These are phyloP conservation scores for Boletus edulis DNA, from an alignment of 768 basidiomycete species.

Conservation along the genomic window DNA sequence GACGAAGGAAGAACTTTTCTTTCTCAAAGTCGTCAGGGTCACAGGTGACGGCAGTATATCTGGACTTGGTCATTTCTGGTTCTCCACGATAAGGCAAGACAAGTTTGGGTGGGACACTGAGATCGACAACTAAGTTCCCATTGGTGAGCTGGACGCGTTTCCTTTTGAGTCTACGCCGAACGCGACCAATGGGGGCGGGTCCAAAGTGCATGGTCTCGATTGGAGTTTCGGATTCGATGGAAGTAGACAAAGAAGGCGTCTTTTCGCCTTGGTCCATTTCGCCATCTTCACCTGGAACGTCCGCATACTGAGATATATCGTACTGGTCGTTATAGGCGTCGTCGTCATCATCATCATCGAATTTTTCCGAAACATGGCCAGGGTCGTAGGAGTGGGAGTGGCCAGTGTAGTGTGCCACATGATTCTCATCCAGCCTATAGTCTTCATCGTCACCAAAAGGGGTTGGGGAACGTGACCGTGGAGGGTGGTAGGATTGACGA, in stretches of 20 bases:
- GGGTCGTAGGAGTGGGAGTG: constrained; percentile 23
- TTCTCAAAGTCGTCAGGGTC: constrained; percentile 91
- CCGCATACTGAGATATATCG: constrained; percentile 33
- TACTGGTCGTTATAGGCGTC: constrained; percentile 21
- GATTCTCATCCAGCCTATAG: constrained; percentile 56
- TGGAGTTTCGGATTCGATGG: constrained; percentile 49
- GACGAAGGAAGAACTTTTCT: constrained; percentile 80
- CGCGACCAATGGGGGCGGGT: constrained; percentile 79
- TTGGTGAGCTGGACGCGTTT: constrained; percentile 82
- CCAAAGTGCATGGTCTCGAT: constrained; percentile 81
- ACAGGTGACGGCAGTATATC: constrained; percentile 90
- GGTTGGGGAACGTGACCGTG: constrained; percentile 75
- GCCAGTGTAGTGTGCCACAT: constrained; percentile 55
- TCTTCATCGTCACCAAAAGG: constrained; percentile 74
- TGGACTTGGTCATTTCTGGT: constrained; percentile 68
- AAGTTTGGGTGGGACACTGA: constrained; percentile 81
- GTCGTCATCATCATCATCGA: constrained; percentile 6
- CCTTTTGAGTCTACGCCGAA: constrained; percentile 72
- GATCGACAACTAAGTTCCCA: constrained; percentile 84
- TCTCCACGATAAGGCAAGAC: constrained; percentile 70
- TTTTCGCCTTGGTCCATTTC: constrained; percentile 23
- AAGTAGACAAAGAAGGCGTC: constrained; percentile 23
- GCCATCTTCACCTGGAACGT: constrained; percentile 19
- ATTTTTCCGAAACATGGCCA: constrained; percentile 25
- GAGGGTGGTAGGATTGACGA: constrained; percentile 44